Percentiles rank a stretch among this genome's conserved stretches.
Evolutionary conservation across 1,284 basidiomycete species (phyloP).

Genomic region (Uromyces viciae-fabae): DNA sequence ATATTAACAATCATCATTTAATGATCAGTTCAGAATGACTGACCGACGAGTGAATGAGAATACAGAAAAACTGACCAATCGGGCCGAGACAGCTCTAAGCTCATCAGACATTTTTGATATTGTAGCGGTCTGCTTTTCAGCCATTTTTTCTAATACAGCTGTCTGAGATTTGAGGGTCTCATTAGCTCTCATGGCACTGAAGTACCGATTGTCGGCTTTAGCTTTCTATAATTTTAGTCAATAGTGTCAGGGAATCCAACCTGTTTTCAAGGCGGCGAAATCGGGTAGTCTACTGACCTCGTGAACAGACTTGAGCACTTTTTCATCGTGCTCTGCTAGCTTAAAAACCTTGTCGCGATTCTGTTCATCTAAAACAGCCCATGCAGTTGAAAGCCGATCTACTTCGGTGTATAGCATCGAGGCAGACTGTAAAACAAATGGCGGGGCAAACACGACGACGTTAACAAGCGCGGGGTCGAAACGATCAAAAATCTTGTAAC

Average conservation of each 20-base stretch:
- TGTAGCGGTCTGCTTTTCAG: conserved; percentile 74
- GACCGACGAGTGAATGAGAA: conserved; percentile 8
- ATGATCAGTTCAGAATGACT: neutral
- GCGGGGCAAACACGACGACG: conserved; percentile 4
- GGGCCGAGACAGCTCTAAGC: conserved; percentile 63
- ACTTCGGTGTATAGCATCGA: conserved; percentile 78
- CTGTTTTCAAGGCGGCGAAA: neutral
- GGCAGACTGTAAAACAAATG: conserved; percentile 63
- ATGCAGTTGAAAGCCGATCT: conserved; percentile 77
- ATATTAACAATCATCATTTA: neutral
- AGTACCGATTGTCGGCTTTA: conserved; percentile 93
- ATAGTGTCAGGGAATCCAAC: neutral
- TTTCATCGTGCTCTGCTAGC: conserved; percentile 71
- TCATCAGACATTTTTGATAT: conserved; percentile 68
- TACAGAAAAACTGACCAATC: conserved; percentile 60
- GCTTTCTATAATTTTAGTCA: conserved; percentile 63
- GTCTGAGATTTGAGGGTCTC: conserved; percentile 75
- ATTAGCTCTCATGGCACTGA: conserved; percentile 80
- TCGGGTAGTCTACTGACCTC: conserved; percentile 50
- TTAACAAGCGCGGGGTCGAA: too few species aligned
- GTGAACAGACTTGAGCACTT: conserved; percentile 59
- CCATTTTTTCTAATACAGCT: conserved; percentile 64
- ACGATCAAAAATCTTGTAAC: neutral
- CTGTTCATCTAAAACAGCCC: conserved; percentile 79
- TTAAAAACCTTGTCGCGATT: conserved; percentile 81